Evolutionary conservation across 176 grass and related monocot species (phyloP).

Genomic region (Phoenix roebelenii): DNA sequence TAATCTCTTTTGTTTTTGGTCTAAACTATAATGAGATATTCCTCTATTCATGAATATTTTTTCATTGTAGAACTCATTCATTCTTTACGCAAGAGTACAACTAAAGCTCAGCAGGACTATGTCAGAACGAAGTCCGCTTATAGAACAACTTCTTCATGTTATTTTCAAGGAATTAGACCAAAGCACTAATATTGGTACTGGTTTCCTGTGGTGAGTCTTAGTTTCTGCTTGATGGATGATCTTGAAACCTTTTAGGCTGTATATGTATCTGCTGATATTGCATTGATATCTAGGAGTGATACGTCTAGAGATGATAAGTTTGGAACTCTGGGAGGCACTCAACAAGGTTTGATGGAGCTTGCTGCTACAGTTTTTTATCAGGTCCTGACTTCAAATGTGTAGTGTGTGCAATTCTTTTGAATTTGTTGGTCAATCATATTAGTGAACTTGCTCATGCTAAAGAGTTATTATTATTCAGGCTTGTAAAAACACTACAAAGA

Average conservation of each 20-base stretch:
- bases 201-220: conserved; percentile 24
- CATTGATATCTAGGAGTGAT: conserved; percentile 44
- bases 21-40: too few relatives aligned
- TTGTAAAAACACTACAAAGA: conserved; percentile 37
- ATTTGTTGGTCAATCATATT: neutral
- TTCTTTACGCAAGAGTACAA: conserved; percentile 53
- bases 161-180: conserved; percentile 71
- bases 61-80: conserved; percentile 61
- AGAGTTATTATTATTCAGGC: conserved; percentile 38
- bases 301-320: conserved; percentile 64
- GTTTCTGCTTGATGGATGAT: conserved; percentile 3
- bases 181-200: conserved; percentile 34
- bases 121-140: conserved; percentile 36
- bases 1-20: neutral
- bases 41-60: neutral
- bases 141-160: conserved; percentile 68
- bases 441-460: conserved; percentile 3
- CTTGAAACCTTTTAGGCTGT: neutral
- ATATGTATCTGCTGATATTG: conserved; percentile 6
- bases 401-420: neutral
- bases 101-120: conserved; percentile 53
- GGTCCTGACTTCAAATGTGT: conserved; percentile 29
- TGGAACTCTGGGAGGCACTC: conserved; percentile 43
- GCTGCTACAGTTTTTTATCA: conserved; percentile 71
- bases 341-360: conserved; percentile 75